Base-by-base conservation (phyloP, 495 filamentous ascomycete genomes). In the Xeromyces bisporus region DNA sequence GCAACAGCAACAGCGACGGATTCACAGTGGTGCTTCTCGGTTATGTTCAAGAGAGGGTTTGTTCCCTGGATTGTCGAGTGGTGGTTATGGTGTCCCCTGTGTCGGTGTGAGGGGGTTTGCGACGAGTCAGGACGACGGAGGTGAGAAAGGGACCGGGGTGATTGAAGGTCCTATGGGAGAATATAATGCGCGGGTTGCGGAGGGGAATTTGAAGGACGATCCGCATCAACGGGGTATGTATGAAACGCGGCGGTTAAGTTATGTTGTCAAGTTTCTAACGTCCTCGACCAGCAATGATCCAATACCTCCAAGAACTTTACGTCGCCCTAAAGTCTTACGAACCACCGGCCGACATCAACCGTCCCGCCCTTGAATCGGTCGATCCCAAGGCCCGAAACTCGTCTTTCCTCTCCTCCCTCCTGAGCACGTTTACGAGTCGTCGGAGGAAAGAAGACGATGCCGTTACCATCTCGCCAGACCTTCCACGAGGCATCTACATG, bases 401-500 rank as follows among this genome's bases (percentile, higher is more conserved):
- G 29, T 76, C 70, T n/a, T 60, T 92, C 21, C 67, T 93, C 23
- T 69, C 71, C 13, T 75, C 75, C 7, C 56, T 87, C 24, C 81
- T 94, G 44, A 21, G 20, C 9, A 64, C 71, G 5, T 49, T 63
- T 15, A 40, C 48, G 21, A 51, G 47, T 7, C n/a, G n/a, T n/a
- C n/a, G n/a, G n/a, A n/a, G n/a, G n/a, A 36, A 43, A 6, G 55
- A 54, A 32, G 43, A 43, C 28, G 48, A 59, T 35, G 33, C 42
- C 8, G 34, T 41, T 9, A 53, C 60, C n/a, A 73, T 93, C 16
- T 74, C 84, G 13, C 47, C 64, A 31, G 66, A 77, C 40, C 64
- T 93, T 6, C 89, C 89, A 0, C 77, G 82, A 41, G 91, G 91
- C 0, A 50, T 96, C 23, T 96, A 96, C 46, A 77, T 99, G 60